Evolutionary conservation across 768 basidiomycete genomes (phyloP), one percentile per base, ranked within the genome.

Genomic region (Tricholoma matsutake): DNA sequence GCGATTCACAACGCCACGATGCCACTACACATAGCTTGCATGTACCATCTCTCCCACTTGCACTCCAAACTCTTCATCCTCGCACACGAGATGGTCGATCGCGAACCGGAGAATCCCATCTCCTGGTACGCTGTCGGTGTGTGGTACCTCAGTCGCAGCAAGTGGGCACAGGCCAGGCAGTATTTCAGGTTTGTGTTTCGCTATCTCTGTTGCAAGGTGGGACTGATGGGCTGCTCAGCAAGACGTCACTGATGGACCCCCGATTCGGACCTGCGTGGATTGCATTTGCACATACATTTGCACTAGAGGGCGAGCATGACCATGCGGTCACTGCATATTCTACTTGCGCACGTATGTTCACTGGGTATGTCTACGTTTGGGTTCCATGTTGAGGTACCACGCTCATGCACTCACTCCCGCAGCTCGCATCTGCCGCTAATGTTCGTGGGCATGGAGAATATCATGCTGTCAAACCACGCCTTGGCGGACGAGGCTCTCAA

Each of bases 111-210:
- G 69, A 89, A 92, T 45, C 88, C 94, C 0, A 84, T 93, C 57
- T 96, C 93, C 66, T 99, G 97, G 97, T 99, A 98, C 74, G 94
- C 97, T 4, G 97, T 98, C 22, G 97, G 96, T 0, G 86, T 98
- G 20, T 99, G 96, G 92, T 98, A 99, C 75, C 83, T 96, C 59
- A 84, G 88, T 32, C 86, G 86, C 29, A 83, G 84, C 55, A 92
- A 96, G 68, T 99, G 92, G 90, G 78, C 87, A 10, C 92, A 96
- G 67, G 94, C 96, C 2, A 79, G 96, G 66, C 88, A 96, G 64
- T 98, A 96, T 71, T 96, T 98, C 72, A 96, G 95, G 94, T 94
- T 59, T 16, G 56, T 57, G 29, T 39, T 14, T 59, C 25, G 39
- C 57, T 43, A 9, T 28, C 35, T 52, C 16, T 7, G 7, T 54